Conservation (phyloP, 2,329 filamentous ascomycete genomes). For the Pseudocercospora eumusae region DNA sequence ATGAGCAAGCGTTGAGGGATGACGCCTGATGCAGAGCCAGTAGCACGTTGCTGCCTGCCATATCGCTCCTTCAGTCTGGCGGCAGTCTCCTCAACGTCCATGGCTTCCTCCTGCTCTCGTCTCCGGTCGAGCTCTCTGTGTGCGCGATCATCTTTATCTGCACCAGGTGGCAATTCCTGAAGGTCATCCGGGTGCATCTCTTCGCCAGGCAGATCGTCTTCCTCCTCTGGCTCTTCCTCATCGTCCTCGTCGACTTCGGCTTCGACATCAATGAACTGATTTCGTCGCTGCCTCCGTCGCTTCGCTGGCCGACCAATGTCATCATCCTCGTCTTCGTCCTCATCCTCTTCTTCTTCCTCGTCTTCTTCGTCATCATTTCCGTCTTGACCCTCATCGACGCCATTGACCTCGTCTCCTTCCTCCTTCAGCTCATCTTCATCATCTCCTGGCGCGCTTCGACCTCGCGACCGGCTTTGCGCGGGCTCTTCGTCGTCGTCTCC, state of each 20-base stretch:
- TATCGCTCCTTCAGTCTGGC: conserved; percentile 85
- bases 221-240: conserved; percentile 82
- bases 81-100: conserved; percentile 93
- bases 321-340: conserved; percentile 39
- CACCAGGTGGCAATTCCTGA: conserved; percentile 70
- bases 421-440: conserved; percentile 55
- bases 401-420: conserved; percentile 52
- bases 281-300: conserved; percentile 70
- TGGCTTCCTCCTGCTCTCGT: conserved; percentile 80
- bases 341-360: conserved; percentile 57
- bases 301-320: conserved; percentile 55
- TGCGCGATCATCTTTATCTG: conserved; percentile 82
- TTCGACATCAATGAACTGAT: conserved; percentile 94
- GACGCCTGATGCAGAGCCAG: conserved; percentile 69
- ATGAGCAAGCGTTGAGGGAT: conserved; percentile 84
- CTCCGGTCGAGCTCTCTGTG: conserved; percentile 93
- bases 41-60: conserved; percentile 68
- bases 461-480: conserved; percentile 30
- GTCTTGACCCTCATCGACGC: conserved; percentile 64
- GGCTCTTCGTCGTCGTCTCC: conserved; percentile 42
- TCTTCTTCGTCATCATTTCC: conserved; percentile 58
- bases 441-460: conserved; percentile 43
- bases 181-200: conserved; percentile 90
- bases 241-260: conserved; percentile 95
- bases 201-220: conserved; percentile 81